phyloP scores from a whole-genome alignment of 75 land plant genomes.

The Chamaecyparis obtusa region DNA sequence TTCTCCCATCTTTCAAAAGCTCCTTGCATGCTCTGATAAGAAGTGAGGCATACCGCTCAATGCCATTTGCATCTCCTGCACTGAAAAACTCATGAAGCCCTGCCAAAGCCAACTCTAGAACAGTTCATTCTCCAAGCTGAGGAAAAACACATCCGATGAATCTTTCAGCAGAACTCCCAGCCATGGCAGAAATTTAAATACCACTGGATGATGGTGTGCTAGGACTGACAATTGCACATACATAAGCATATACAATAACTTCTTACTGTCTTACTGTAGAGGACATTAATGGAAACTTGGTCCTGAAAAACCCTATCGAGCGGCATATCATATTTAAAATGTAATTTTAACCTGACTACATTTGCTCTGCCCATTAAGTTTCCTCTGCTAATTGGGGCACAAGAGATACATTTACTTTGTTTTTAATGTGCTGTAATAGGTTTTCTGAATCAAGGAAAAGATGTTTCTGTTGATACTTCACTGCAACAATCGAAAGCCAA shows the following conservation, averaged over 20 bases:
- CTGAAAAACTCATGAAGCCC: conserved; percentile 70
- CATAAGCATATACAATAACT: conserved; percentile 44
- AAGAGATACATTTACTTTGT: no score
- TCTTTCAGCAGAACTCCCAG: conserved; percentile 45
- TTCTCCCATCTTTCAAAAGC: conserved; percentile 88
- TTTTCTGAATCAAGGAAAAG: no score
- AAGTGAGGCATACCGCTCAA: conserved; percentile 66
- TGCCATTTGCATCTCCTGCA: conserved; percentile 51
- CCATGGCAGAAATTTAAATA: conserved; percentile 34
- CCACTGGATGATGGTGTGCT: conserved; percentile 30
- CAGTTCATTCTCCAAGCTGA: conserved; percentile 41
- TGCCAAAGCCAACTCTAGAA: conserved; percentile 66
- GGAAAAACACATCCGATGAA: conserved; percentile 84
- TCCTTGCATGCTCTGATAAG: conserved; percentile 79
- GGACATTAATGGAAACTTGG: no score
- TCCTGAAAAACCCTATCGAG: no score
- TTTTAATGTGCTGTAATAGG: no score
- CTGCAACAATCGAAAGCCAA: no score
- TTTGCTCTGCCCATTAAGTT: no score
- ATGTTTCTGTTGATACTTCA: no score
- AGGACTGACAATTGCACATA: conserved; percentile 36
- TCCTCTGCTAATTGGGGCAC: no score
- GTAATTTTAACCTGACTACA: no score
- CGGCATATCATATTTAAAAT: no score
- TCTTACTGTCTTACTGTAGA: conserved; percentile 44